These are phyloP conservation scores for Dactylorhiza incarnata DNA, from an alignment of 106 monocot genomes.

Conservation along the genomic window DNA sequence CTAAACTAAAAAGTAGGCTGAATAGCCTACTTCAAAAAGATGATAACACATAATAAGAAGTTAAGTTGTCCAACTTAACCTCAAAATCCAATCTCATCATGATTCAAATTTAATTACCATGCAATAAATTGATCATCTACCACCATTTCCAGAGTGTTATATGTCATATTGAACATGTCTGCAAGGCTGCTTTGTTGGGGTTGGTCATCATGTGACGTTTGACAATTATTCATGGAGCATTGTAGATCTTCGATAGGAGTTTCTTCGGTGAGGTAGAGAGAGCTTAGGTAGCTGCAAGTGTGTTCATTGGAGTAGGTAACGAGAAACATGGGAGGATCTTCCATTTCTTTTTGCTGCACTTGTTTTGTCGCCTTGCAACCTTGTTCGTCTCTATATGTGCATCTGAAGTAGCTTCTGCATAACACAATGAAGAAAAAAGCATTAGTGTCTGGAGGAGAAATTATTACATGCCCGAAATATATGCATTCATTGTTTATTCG, in stretches of 20 bases:
- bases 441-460: too few species aligned
- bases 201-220: not conserved
- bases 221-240: not conserved
- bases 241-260: not conserved
- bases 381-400: constrained; percentile 28
- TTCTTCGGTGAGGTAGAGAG: not conserved
- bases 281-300: constrained; percentile 14
- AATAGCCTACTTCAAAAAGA: too few species aligned
- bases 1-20: too few species aligned
- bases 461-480: too few species aligned
- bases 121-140: not conserved
- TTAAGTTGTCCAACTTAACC: too few species aligned
- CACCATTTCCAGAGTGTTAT: not conserved
- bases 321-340: constrained; percentile 9
- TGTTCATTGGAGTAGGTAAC: constrained; percentile 21
- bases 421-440: not conserved
- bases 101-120: not conserved
- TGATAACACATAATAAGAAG: too few species aligned
- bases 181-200: not conserved
- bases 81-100: too few species aligned
- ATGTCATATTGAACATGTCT: not conserved
- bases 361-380: constrained; percentile 28
- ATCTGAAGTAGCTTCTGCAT: constrained; percentile 28
- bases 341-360: constrained; percentile 21
- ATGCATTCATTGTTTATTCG: too few species aligned